Conservation (phyloP, 257 asterid genomes). For the Ligustrum vulgare region DNA sequence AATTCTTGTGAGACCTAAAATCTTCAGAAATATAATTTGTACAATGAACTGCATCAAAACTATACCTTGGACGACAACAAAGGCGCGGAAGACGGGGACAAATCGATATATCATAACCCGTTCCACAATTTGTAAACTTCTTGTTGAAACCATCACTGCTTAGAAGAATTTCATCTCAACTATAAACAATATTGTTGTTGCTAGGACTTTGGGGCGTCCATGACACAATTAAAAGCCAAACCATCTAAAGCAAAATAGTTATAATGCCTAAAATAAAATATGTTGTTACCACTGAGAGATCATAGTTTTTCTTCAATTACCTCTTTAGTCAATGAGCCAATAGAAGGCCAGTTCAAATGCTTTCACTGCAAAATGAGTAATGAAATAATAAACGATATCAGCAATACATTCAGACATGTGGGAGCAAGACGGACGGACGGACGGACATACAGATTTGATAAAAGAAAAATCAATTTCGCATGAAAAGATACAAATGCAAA, state of each 20-base stretch:
- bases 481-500: neutral
- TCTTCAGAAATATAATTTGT: neutral
- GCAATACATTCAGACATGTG: neutral
- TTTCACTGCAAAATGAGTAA: constrained; percentile 13
- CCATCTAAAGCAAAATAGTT: neutral
- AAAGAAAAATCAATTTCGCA: neutral
- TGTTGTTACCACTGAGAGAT: neutral
- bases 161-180: neutral
- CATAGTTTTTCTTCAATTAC: constrained; percentile 6
- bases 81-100: neutral
- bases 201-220: neutral
- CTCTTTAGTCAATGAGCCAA: constrained; percentile 8
- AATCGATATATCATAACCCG: neutral
- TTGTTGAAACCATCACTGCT: neutral
- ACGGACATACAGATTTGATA: neutral
- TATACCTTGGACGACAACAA: neutral
- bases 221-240: neutral
- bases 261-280: neutral
- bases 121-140: neutral
- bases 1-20: neutral
- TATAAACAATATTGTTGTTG: neutral
- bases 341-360: neutral
- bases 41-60: constrained; percentile 1
- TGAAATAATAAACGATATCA: constrained; percentile 2
- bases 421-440: neutral